These are phyloP conservation scores for Paramecium caudatum DNA, from an alignment of 73 alveolate species.

Conservation along the genomic window DNA sequence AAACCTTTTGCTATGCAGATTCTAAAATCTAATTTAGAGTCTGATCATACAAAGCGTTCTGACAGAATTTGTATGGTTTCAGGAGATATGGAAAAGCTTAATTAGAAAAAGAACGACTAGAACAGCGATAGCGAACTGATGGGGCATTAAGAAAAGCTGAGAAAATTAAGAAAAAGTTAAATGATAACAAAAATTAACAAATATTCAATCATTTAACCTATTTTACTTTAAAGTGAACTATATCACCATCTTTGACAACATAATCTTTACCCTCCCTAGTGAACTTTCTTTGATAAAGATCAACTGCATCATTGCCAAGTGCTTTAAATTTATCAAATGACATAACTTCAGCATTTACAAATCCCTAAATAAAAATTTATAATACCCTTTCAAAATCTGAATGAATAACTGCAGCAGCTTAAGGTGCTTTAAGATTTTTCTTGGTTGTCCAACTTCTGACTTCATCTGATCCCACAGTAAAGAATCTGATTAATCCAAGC, in stretches of 20 bases:
- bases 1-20: constrained; percentile 70
- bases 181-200: not conserved
- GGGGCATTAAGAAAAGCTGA: constrained; percentile 80
- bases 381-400: constrained; percentile 75
- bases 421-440: constrained; percentile 82
- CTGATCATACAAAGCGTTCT: constrained; percentile 88
- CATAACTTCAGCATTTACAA: constrained; percentile 83
- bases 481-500: constrained; percentile 80
- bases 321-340: constrained; percentile 79
- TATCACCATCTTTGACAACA: constrained; percentile 83
- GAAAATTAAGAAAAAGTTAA: not conserved
- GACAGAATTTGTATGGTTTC: constrained; percentile 82
- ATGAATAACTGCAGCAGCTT: constrained; percentile 82
- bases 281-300: constrained; percentile 74
- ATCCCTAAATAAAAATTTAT: constrained; percentile 41
- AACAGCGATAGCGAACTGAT: constrained; percentile 86
- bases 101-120: constrained; percentile 91
- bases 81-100: constrained; percentile 93
- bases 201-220: constrained; percentile 32
- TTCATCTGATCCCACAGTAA: constrained; percentile 87
- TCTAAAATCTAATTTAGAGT: constrained; percentile 65
- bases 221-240: constrained; percentile 79
- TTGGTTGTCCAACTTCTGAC: constrained; percentile 85
- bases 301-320: constrained; percentile 76
- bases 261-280: constrained; percentile 83